These are phyloP conservation scores for Perilla frutescens DNA, from an alignment of 257 asterid genomes.

Conservation along the genomic window DNA sequence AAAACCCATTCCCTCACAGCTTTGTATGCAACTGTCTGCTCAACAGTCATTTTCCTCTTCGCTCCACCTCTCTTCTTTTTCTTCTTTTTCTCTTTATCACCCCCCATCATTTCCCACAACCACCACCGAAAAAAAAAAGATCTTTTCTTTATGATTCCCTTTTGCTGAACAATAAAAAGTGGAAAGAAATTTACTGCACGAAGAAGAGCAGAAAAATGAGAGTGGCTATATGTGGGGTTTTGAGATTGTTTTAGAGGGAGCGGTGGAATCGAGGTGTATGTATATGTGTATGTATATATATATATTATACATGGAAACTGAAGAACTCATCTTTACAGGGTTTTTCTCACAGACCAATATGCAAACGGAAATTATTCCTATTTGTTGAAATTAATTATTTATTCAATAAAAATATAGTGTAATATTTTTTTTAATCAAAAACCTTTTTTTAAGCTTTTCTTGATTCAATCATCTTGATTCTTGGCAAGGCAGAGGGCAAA, in stretches of 20 bases:
- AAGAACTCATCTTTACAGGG: conserved; percentile 42
- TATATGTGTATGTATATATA: conserved; percentile 14
- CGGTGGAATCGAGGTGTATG: conserved; percentile 41
- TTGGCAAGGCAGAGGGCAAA: neutral
- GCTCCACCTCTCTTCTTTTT: conserved; percentile 96
- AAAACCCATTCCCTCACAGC: conserved; percentile 89
- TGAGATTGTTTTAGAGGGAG: conserved; percentile 25
- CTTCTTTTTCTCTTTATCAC: conserved; percentile 73
- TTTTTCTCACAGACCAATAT: conserved; percentile 17
- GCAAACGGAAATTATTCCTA: conserved; percentile 24
- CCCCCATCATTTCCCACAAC: conserved; percentile 47
- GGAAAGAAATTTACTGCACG: neutral
- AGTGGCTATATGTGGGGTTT: conserved; percentile 16
- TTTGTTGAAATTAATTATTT: conserved; percentile 9
- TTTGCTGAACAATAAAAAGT: neutral
- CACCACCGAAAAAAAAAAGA: neutral
- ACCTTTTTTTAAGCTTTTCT: no score
- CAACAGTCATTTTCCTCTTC: conserved; percentile 80
- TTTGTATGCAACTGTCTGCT: conserved; percentile 84
- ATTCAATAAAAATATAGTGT: no score
- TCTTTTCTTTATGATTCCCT: neutral
- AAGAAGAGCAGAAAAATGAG: conserved; percentile 7
- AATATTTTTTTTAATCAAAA: no score
- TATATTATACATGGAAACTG: conserved; percentile 36
- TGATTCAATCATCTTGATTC: conserved; percentile 1